Percentiles rank a stretch among this genome's conserved stretches.
Evolutionary conservation across 2,329 filamentous ascomycete genomes (phyloP).

Genomic region (Gyromitra esculenta): DNA sequence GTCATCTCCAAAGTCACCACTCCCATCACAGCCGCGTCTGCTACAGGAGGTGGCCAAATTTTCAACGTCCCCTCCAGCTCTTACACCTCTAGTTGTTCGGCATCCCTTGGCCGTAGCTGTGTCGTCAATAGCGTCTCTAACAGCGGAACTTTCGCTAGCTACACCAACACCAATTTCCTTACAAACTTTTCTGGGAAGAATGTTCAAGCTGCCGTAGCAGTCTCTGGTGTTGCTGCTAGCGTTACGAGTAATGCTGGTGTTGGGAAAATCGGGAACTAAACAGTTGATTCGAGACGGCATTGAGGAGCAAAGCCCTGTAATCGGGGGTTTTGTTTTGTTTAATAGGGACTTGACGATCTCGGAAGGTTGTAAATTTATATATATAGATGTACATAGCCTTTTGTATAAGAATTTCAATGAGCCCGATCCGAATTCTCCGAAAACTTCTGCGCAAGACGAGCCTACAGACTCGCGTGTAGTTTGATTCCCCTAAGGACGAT

Average conservation of each 20-base stretch:
- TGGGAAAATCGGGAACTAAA: slow-evolving; percentile 53
- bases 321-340: no score
- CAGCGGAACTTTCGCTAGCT: slow-evolving; percentile 59
- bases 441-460: no score
- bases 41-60: slow-evolving; percentile 33
- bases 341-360: no score
- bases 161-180: slow-evolving; percentile 58
- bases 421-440: no score
- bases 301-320: no score
- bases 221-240: slow-evolving; percentile 57
- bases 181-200: slow-evolving; percentile 59
- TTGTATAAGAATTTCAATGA: no score
- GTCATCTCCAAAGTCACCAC: slow-evolving; percentile 62
- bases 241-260: slow-evolving; percentile 59
- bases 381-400: no score
- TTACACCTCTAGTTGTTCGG: slow-evolving; percentile 26
- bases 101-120: slow-evolving; percentile 41
- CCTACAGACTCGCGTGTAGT: no score
- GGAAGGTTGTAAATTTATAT: no score
- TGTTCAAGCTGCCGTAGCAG: slow-evolving; percentile 57
- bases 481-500: no score
- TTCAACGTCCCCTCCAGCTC: slow-evolving; percentile 43
- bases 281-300: neutral
- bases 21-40: slow-evolving; percentile 58
- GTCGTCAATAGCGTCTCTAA: slow-evolving; percentile 45